A percentile compares a stretch with the other conserved stretches of the same genome.
These are phyloP conservation scores for Phialemoniopsis sp. DNA, from an alignment of 2,329 filamentous ascomycete genomes.

Conservation along the genomic window DNA sequence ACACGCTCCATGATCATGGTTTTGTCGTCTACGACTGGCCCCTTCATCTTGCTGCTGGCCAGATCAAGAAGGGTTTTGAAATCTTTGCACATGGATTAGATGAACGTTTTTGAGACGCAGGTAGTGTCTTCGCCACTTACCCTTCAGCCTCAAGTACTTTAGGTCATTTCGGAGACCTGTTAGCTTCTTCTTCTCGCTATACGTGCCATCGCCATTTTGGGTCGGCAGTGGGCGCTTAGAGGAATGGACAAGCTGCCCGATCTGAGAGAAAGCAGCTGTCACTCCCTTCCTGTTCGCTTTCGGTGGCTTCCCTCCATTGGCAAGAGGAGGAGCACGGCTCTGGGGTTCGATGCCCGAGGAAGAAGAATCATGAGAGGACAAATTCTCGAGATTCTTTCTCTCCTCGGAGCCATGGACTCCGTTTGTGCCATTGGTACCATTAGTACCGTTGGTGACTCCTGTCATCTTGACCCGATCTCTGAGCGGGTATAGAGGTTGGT, in stretches of 20 bases:
- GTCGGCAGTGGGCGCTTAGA: constrained; percentile 60
- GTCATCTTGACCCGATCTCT: not conserved
- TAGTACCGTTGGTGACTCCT: constrained; percentile 9
- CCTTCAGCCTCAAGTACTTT: constrained; percentile 44
- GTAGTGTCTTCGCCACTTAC: constrained; percentile 25
- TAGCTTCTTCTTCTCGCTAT: constrained; percentile 40
- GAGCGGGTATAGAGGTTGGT: too few species aligned
- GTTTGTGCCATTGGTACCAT: constrained; percentile 7
- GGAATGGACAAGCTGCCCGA: constrained; percentile 33
- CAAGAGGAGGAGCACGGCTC: constrained; percentile 8
- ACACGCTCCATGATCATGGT: constrained; percentile 73
- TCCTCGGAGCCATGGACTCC: constrained; percentile 1
- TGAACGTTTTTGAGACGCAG: not conserved
- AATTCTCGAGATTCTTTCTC: too few species aligned
- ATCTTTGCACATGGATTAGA: constrained; percentile 34
- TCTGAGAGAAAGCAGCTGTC: constrained; percentile 23
- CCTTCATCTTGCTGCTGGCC: constrained; percentile 58
- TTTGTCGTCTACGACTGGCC: constrained; percentile 66
- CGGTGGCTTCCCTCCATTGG: constrained; percentile 11
- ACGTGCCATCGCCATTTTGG: constrained; percentile 60
- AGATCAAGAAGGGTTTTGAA: constrained; percentile 59
- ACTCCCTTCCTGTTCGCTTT: constrained; percentile 26
- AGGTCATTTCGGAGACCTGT: constrained; percentile 53
- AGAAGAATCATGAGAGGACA: not conserved
- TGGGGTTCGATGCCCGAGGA: constrained; percentile 5